Evolutionary conservation across 2,329 filamentous ascomycete genomes (phyloP), one percentile per base, ranked within the genome.

Genomic region (Nothophaeocryptopus gaeumannii): DNA sequence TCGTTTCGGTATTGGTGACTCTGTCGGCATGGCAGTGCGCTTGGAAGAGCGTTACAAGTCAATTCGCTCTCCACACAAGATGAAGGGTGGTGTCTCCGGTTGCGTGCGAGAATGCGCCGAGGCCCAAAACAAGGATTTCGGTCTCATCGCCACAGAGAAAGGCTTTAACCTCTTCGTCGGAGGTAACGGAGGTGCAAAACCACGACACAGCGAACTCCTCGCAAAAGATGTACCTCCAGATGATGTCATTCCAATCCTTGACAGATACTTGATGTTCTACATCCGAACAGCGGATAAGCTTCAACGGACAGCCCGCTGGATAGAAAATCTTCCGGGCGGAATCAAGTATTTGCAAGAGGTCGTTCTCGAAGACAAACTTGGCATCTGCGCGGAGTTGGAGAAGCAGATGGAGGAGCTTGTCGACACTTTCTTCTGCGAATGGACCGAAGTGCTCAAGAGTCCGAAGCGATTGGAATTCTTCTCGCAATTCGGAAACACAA

Each of bases 81-180:
- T 67, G 55, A 96, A 96, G 70, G 89, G 88, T 1, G 90, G 88
- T 47, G 89, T 96, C 0, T 91, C 86, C 47, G 90, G 90, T 10
- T 96, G 90, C 58, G 89, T 96, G n/a, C 79, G 90, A 47, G 90
- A 96, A 70, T 96, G 90, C 59, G 90, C 90, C 0, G 90, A 96
- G 70, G 90, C 90, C 1, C 90, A 95, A 65, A 92, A 85, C 70
- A 96, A 96, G 71, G 90, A 96, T 64, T 96, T 96, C 60, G 90
- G 90, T 15, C 81, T 95, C 41, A 95, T 96, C 50, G 89, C 90
- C 11, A 95, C 89, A 0, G 89, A 95, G 54, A 95, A 93, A 63
- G 90, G 90, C 29, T 96, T 88, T 80, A 96, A 96, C 70, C 84
- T 96, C 68, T 95, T 90, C 61, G 88, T 96, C 1, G 90, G 80